Evolutionary conservation across 371 early-diverging fungal genomes (phyloP), one percentile per base, ranked within the genome.

Genomic region (Coemansia sp.): DNA sequence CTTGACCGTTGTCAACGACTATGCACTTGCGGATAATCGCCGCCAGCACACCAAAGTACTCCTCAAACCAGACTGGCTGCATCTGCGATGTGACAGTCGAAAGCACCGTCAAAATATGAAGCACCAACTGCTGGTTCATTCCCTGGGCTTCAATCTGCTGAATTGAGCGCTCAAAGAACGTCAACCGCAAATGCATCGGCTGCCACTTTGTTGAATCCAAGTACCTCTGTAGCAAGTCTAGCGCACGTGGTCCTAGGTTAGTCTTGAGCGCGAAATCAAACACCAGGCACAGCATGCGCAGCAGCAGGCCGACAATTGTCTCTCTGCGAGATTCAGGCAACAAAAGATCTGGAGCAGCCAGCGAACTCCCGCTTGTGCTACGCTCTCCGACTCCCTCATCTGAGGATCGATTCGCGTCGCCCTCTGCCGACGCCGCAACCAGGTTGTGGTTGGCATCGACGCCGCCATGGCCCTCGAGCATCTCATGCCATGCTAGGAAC

Each of bases 401-500:
- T 8, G 48, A 2, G 15, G 51, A 24, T 5, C 21, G 24, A 5
- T 41, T 32, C n/a, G 66, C 24, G 13, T 24, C 29, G 7, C 13
- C 12, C 39, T 46, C 26, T 12, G 12, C 28, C 13, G 24, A 23
- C 5, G 17, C 13, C 11, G 28, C 32, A 12, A n/a, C 4, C 32
- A 32, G 21, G 11, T 23, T 21, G 21, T n/a, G 21, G 13, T 7
- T 29, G 32, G 23, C 60, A 19, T 40, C 56, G 28, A 2, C 24
- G 52, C 40, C 28, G 29, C 19, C 29, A 36, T 46, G 48, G 36
- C 49, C 24, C n/a, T 26, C 51, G 58, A 24, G 69, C 78, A 60
- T 83, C 26, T 82, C 82, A 59, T 97, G 94, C 99, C 99, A 98
- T 56, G 86, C 86, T 24, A 94, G 73, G 40, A 98, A 87, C 59